Evolutionary conservation across 2,329 filamentous ascomycete species (phyloP), one percentile per base, ranked within the genome.

Genomic region (Epicoccum nigrum): DNA sequence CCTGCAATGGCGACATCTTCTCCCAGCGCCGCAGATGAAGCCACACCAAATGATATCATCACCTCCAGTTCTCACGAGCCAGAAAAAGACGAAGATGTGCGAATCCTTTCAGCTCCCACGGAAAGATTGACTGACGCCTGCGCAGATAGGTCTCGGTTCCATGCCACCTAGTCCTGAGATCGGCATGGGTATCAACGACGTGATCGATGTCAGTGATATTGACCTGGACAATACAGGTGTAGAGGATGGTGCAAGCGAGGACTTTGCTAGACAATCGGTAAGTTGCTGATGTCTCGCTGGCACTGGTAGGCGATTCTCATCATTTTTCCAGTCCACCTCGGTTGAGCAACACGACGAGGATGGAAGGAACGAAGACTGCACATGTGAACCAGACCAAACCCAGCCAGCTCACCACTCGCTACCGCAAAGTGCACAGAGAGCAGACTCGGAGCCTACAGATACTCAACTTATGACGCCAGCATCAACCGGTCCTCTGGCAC

Each of bases 111-210:
- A n/a, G 2, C 2, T 8, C 2, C 4, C 19, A 8, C 9, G 3
- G 13, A 37, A 5, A 7, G 9, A 27, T 2, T 13, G 21, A 31
- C 38, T 52, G 21, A 52, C 7, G 2, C 2, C 4, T 27, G 3
- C n/a, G 7, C 20, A 52, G 49, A 28, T 31, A 3, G 16, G 31
- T 2, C 21, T 4, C 11, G 16, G 15, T 17, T 47, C 33, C 34
- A 1, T 19, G n/a, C 38, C 39, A 4, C 33, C 21, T 4, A 52
- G 39, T 7, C 39, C 49, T 12, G 49, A 44, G 33, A 9, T 52
- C 12, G 43, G 49, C 16, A 47, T 46, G 49, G 38, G 38, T 1
- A 34, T 23, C 4, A 33, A 17, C n/a, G 33, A 21, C 16, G 33
- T 5, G 11, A 16, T 20, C 13, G 13, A 37, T 4, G 12, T 34